These are phyloP conservation scores for Collybiopsis confluens DNA, from an alignment of 768 basidiomycete genomes.

Conservation along the genomic window DNA sequence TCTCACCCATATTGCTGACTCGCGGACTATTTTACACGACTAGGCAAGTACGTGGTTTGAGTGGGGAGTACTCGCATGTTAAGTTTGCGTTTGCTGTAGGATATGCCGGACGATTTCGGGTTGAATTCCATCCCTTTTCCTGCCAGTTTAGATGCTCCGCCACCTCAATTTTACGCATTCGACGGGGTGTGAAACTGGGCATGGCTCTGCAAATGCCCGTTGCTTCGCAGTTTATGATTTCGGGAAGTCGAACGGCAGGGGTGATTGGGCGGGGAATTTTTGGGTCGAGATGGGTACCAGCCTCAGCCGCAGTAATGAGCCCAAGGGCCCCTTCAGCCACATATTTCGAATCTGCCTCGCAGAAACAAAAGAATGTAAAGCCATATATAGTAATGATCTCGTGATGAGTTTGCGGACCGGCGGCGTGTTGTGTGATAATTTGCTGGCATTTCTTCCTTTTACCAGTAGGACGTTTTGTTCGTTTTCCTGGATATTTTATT, in stretches of 20 bases:
- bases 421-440: not conserved
- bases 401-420: not conserved
- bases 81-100: too few species aligned
- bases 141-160: not conserved
- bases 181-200: not conserved
- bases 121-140: constrained; percentile 5
- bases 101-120: not conserved
- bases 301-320: not conserved
- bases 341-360: constrained; percentile 5
- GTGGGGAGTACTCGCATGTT: too few species aligned
- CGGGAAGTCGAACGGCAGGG: not conserved
- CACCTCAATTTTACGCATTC: constrained; percentile 2
- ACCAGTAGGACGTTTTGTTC: constrained; percentile 11
- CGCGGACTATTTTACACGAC: too few species aligned
- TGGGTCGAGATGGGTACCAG: too few species aligned
- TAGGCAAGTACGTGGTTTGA: too few species aligned
- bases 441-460: constrained; percentile 6
- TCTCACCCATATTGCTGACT: too few species aligned
- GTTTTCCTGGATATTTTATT: constrained; percentile 12
- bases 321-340: constrained; percentile 5
- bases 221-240: not conserved
- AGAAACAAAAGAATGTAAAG: not conserved
- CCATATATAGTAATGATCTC: not conserved
- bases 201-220: constrained; percentile 2
- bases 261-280: not conserved